Evolutionary conservation across 2,329 filamentous ascomycete species (phyloP).

Genomic region (Cyphellophora attinorum): DNA sequence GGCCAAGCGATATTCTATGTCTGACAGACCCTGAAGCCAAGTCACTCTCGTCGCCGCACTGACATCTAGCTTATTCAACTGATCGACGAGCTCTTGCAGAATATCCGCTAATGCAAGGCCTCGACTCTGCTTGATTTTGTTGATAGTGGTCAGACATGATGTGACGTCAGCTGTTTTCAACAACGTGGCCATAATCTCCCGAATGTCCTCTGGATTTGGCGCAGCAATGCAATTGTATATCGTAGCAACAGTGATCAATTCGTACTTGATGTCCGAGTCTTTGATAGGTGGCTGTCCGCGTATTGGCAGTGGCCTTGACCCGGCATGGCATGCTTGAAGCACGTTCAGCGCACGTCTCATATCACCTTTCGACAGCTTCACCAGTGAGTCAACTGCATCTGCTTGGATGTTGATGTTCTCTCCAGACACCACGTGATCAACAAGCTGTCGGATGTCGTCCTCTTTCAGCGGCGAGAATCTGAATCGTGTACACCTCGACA

Average conservation of each 20-base stretch:
- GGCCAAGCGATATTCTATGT: conserved; percentile 85
- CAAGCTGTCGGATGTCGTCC: conserved; percentile 69
- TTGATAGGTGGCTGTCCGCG: conserved; percentile 30
- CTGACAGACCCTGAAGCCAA: conserved; percentile 84
- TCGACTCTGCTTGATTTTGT: conserved; percentile 73
- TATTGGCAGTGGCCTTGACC: conserved; percentile 54
- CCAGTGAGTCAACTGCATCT: conserved; percentile 73
- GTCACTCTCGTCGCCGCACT: conserved; percentile 76
- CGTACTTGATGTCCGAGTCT: conserved; percentile 59
- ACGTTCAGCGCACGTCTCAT: conserved; percentile 95
- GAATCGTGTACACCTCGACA: conserved; percentile 91
- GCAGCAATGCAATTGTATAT: conserved; percentile 98
- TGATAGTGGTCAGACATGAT: conserved; percentile 78
- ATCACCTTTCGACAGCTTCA: conserved; percentile 83
- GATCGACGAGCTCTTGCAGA: conserved; percentile 73
- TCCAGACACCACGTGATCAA: conserved; percentile 82
- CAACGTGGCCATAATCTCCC: conserved; percentile 72
- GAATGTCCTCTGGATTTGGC: conserved; percentile 80
- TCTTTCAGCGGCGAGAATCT: conserved; percentile 91
- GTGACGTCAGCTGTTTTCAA: conserved; percentile 80
- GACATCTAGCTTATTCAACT: conserved; percentile 73
- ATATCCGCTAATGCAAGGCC: conserved; percentile 91
- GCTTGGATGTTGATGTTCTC: conserved; percentile 75
- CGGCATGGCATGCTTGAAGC: conserved; percentile 90
- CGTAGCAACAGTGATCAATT: conserved; percentile 79